Evolutionary conservation across 805 yeast genomes (phyloP).

Genomic region (Schizosaccharomyces osmophilus): DNA sequence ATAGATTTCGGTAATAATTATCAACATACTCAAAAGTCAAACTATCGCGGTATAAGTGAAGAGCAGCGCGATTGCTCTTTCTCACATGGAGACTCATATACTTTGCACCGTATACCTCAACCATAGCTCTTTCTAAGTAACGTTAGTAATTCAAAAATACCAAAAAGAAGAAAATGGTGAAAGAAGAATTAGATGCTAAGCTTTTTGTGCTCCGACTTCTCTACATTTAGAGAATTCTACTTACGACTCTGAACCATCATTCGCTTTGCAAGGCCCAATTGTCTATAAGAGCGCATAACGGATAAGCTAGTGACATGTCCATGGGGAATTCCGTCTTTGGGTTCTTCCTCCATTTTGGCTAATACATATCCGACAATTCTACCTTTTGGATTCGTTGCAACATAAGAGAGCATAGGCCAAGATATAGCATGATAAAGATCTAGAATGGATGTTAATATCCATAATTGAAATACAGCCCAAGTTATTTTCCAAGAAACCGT

Average conservation of each 20-base stretch:
- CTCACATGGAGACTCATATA: slow-evolving; percentile 83
- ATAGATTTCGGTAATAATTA: too few relatives aligned
- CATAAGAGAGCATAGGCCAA: slow-evolving; percentile 96
- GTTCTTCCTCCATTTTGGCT: slow-evolving; percentile 65
- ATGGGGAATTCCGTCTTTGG: slow-evolving; percentile 44
- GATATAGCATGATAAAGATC: slow-evolving; percentile 74
- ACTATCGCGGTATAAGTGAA: slow-evolving; percentile 72
- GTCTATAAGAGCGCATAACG: slow-evolving; percentile 84
- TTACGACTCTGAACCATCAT: slow-evolving; percentile 51
- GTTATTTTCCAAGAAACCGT: neutral
- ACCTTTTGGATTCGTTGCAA: slow-evolving; percentile 45
- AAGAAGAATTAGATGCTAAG: neutral
- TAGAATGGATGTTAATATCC: neutral
- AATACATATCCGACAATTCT: slow-evolving; percentile 86
- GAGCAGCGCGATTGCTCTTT: slow-evolving; percentile 78
- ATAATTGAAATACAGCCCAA: neutral
- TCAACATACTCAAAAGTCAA: slow-evolving; percentile 34
- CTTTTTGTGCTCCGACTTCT: too few relatives aligned
- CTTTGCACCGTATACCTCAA: slow-evolving; percentile 58
- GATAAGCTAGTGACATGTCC: slow-evolving; percentile 88
- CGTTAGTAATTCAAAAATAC: neutral
- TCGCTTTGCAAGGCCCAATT: slow-evolving; percentile 85
- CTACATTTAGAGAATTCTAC: neutral
- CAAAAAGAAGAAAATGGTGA: neutral
- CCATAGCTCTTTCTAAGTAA: slow-evolving; percentile 34